Conservation (phyloP, 495 filamentous ascomycete species). For the Aspergillus ostianus region DNA sequence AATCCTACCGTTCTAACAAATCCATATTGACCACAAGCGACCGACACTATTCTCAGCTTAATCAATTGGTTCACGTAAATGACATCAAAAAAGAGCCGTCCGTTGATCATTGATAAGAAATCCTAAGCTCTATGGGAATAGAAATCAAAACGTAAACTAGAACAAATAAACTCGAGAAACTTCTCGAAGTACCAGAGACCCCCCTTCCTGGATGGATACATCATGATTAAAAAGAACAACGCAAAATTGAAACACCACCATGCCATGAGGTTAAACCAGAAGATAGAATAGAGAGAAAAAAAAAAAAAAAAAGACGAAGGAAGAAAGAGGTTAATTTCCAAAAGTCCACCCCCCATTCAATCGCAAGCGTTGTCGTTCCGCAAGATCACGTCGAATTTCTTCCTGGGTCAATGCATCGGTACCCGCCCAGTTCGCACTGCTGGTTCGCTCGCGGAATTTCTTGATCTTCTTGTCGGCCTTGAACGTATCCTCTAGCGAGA, state of each 20-base stretch:
- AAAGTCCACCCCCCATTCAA: slow-evolving; percentile 86
- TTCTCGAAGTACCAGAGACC: neutral
- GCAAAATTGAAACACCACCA: neutral
- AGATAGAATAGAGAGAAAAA: neutral
- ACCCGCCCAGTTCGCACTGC: slow-evolving; percentile 87
- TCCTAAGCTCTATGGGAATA: neutral
- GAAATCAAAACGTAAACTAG: neutral
- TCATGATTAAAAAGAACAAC: neutral
- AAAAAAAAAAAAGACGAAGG: neutral
- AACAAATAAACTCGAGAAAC: neutral
- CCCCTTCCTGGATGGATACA: neutral
- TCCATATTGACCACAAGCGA: too few relatives aligned
- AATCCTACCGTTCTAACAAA: too few relatives aligned
- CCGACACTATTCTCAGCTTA: too few relatives aligned
- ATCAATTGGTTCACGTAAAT: too few relatives aligned
- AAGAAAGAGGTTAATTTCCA: slow-evolving; percentile 6
- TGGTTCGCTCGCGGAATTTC: slow-evolving; percentile 83
- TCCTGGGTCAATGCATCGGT: slow-evolving; percentile 88
- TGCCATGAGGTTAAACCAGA: neutral
- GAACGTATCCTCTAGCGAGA: slow-evolving; percentile 96
- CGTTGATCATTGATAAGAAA: neutral
- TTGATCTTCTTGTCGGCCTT: slow-evolving; percentile 73
- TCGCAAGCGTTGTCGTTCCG: slow-evolving; percentile 74
- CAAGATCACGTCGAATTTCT: slow-evolving; percentile 75
- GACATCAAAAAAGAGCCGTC: neutral